Base-by-base conservation (phyloP, 1,139 yeast genomes). In the Saccharomyces hybrid region DNA sequence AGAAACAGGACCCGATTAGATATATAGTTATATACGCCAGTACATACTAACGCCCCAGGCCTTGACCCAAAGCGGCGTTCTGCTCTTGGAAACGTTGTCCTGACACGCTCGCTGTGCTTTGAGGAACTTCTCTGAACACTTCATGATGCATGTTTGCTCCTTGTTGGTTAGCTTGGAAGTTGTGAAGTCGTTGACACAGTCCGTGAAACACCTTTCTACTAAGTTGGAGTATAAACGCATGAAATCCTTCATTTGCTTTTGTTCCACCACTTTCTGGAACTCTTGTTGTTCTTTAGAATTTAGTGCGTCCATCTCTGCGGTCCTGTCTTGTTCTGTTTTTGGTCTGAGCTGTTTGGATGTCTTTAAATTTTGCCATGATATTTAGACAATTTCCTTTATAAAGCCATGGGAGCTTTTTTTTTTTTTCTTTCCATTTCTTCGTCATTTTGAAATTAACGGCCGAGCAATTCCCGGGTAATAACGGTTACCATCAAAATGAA, bases 51-150 rank as follows among this genome's bases (percentile, higher is more conserved):
- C 53, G 53, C 9, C 53, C 75, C 73, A 76, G 69, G 63, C 73
- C 76, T 65, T 78, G 78, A 66, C 78, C 77, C 69, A 79, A 65
- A 47, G 77, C 71, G 56, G 81, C 82, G 65, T 91, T 93, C 75
- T 91, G 97, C 72, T 93, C 99, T 75, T 93, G 98, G 90, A 93
- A 93, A 76, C 99, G 85, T 74, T 88, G 95, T 51, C 99, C 99
- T n/a, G 56, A 95, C 97, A 73, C 99, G 86, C 78, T 93, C 99
- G 73, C 95, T 85, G 79, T 93, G 98, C 75, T 93, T 93, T 93
- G 78, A 95, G 82, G 81, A 95, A 95, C 79, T 93, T 93, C 75
- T 93, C 98, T 48, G 97, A 86, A 73, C 99, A 93, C 75, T 87
- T 87, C 78, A 83, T 78, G 63, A 93, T 82, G 76, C 99, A 93